Conservation (phyloP, 306 rosid genomes). For the Mimosa pudica region DNA sequence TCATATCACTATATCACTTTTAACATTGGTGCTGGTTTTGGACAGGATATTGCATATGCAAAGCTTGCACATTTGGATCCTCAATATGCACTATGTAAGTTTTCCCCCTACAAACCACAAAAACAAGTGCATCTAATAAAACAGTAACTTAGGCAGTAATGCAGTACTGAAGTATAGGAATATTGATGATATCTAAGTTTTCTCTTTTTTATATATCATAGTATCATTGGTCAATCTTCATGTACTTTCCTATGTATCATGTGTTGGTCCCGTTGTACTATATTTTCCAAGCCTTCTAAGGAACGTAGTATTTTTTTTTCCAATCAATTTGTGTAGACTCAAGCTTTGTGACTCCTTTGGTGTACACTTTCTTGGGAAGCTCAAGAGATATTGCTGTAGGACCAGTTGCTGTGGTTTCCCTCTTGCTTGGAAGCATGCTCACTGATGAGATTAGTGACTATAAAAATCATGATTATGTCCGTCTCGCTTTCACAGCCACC, state of each 20-base stretch:
- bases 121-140: neutral
- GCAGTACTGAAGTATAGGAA: neutral
- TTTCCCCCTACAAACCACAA: neutral
- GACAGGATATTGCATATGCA: slow-evolving; percentile 51
- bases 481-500: slow-evolving; percentile 81
- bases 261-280: neutral
- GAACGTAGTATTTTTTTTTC: neutral
- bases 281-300: neutral
- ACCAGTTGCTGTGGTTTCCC: slow-evolving; percentile 86
- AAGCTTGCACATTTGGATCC: slow-evolving; percentile 57
- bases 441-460: slow-evolving; percentile 40
- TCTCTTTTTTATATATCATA: neutral
- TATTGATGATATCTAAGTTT: neutral
- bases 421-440: slow-evolving; percentile 66
- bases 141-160: neutral
- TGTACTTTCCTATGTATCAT: neutral
- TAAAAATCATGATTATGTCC: slow-evolving; percentile 34
- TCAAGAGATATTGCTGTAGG: slow-evolving; percentile 88
- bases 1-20: neutral
- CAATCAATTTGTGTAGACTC: slow-evolving; percentile 46
- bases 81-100: slow-evolving; percentile 54
- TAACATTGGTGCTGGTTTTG: neutral
- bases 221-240: neutral
- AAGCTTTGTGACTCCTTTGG: slow-evolving; percentile 78
- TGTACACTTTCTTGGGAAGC: slow-evolving; percentile 84